Evolutionary conservation across 2,329 filamentous ascomycete genomes (phyloP).

Genomic region (Pseudogymnoascus sp.): DNA sequence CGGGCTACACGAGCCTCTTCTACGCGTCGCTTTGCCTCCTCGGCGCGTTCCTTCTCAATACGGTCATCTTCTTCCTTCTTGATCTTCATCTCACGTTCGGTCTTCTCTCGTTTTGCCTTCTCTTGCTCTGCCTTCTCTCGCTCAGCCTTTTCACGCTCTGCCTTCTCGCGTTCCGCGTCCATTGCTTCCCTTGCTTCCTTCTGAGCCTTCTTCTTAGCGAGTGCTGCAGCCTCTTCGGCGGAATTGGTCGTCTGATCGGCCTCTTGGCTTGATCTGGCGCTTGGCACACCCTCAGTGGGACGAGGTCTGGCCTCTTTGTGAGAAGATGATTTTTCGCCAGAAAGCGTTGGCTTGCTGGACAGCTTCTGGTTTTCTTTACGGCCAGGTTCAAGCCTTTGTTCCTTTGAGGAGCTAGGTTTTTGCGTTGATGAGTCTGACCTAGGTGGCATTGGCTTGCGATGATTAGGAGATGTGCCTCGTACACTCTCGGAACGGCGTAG

Average conservation of each 20-base stretch:
- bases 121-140: conserved; percentile 16
- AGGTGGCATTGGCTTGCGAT: conserved; percentile 6
- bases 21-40: conserved; percentile 18
- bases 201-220: conserved; percentile 30
- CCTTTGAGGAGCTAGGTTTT: background rate
- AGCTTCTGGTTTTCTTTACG: conserved; percentile 12
- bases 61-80: conserved; percentile 21
- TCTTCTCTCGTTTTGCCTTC: conserved; percentile 5
- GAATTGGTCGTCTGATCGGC: background rate
- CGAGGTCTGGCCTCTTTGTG: conserved; percentile 14
- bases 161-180: conserved; percentile 29
- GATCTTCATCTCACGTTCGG: conserved; percentile 14
- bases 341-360: conserved; percentile 16
- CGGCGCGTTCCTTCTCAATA: conserved; percentile 31
- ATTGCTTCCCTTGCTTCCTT: conserved; percentile 25
- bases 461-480: conserved; percentile 25
- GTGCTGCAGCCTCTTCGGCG: background rate
- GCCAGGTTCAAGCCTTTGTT: background rate
- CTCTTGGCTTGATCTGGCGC: conserved; percentile 9
- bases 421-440: background rate
- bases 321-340: conserved; percentile 17
- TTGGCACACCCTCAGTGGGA: background rate
- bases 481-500: conserved; percentile 20
- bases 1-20: conserved; percentile 15
- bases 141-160: conserved; percentile 25